These are phyloP conservation scores for Trypanosoma congolense DNA, from an alignment of 208 protist genomes.

Conservation along the genomic window DNA sequence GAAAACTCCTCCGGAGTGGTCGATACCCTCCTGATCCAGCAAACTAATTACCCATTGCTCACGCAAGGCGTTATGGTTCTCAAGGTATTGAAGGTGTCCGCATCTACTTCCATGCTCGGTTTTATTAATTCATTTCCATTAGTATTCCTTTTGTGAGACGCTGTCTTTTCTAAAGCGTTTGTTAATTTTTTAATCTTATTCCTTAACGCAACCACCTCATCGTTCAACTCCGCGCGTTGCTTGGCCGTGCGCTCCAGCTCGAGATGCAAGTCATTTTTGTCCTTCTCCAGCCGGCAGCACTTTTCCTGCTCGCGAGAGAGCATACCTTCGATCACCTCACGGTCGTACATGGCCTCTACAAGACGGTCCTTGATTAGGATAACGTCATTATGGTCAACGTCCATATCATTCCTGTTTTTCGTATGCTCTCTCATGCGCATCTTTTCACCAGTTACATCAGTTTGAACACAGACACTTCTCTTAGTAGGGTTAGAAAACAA, in stretches of 20 bases:
- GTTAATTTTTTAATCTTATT: slow-evolving; percentile 3
- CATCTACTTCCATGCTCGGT: not conserved
- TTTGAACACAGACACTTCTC: not conserved
- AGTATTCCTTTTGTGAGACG: not conserved
- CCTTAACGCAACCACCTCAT: slow-evolving; percentile 10
- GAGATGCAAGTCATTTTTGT: not conserved
- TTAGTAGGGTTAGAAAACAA: not conserved
- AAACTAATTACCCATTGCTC: slow-evolving; percentile 14
- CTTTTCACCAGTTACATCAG: too few relatives aligned
- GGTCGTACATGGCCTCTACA: slow-evolving; percentile 16
- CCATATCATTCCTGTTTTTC: not conserved
- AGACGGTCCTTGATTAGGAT: slow-evolving; percentile 19
- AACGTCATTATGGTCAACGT: slow-evolving; percentile 10
- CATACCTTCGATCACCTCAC: slow-evolving; percentile 18
- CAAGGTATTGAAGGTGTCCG: not conserved
- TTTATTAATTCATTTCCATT: not conserved
- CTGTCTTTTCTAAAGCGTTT: not conserved
- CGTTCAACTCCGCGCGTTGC: slow-evolving; percentile 7
- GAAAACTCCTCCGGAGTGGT: not conserved
- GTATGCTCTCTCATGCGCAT: too few relatives aligned
- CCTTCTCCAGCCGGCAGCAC: slow-evolving; percentile 3
- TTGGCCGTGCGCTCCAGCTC: slow-evolving; percentile 7
- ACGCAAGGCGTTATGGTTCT: not conserved
- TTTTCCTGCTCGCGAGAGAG: slow-evolving; percentile 13
- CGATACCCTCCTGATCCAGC: slow-evolving; percentile 10